These are phyloP conservation scores for Lentinula detonsa DNA, from an alignment of 768 basidiomycete genomes.

Conservation along the genomic window DNA sequence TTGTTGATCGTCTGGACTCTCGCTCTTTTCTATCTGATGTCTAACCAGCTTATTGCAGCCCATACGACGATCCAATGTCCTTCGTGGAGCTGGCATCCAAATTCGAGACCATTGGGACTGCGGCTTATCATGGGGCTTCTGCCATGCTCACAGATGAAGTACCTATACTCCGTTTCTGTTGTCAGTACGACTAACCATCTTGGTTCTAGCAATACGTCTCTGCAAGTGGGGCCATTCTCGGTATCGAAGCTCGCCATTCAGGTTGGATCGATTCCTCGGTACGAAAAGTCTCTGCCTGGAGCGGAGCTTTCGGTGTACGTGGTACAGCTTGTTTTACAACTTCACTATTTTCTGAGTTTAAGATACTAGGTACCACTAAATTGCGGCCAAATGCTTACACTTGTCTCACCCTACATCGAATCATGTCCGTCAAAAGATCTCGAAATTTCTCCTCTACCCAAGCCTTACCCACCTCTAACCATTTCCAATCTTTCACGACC, in stretches of 20 bases:
- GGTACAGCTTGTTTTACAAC: slow-evolving; percentile 1
- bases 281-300: slow-evolving; percentile 46
- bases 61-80: slow-evolving; percentile 35
- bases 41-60: slow-evolving; percentile 19
- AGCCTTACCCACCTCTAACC: slow-evolving; percentile 34
- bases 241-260: slow-evolving; percentile 59
- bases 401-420: slow-evolving; percentile 39
- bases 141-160: slow-evolving; percentile 37
- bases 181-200: not conserved
- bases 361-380: slow-evolving; percentile 31
- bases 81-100: slow-evolving; percentile 46
- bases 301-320: slow-evolving; percentile 51
- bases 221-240: slow-evolving; percentile 40
- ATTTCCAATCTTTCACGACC: slow-evolving; percentile 41
- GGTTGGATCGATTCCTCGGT: slow-evolving; percentile 53
- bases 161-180: slow-evolving; percentile 18
- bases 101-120: slow-evolving; percentile 45
- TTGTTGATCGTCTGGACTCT: not conserved
- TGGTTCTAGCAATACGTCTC: slow-evolving; percentile 24
- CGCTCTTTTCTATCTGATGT: not conserved
- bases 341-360: not conserved
- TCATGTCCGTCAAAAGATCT: slow-evolving; percentile 35
- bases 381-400: slow-evolving; percentile 32
- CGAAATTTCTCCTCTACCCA: not conserved
- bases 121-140: slow-evolving; percentile 45